These are phyloP conservation scores for Dovyalis caffra DNA, from an alignment of 345 rosid species.

Conservation along the genomic window DNA sequence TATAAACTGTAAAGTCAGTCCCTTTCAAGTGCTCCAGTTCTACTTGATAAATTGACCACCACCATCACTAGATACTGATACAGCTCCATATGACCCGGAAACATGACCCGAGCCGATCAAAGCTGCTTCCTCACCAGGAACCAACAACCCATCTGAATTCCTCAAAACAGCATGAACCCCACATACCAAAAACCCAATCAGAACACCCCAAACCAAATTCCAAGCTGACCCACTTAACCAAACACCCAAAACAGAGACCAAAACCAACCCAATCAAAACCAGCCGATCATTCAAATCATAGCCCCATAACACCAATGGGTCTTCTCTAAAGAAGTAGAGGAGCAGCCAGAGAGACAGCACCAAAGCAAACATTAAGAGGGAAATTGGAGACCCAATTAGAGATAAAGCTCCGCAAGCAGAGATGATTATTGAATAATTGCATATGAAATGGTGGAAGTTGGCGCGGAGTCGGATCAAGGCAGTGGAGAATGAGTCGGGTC, in stretches of 20 bases:
- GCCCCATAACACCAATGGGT: conserved; percentile 37
- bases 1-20: not conserved
- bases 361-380: conserved; percentile 31
- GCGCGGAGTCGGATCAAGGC: conserved; percentile 23
- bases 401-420: conserved; percentile 29
- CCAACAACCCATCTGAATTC: conserved; percentile 31
- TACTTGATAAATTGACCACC: conserved; percentile 15
- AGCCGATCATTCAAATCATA: conserved; percentile 28
- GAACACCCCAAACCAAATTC: conserved; percentile 28
- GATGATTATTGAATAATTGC: conserved; percentile 45
- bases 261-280: conserved; percentile 26
- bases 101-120: conserved; percentile 24
- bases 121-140: conserved; percentile 28
- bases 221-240: conserved; percentile 32
- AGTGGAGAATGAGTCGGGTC: conserved; percentile 26
- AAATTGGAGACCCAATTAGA: conserved; percentile 27
- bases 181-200: conserved; percentile 25
- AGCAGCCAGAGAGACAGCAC: conserved; percentile 38
- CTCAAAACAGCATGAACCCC: conserved; percentile 33
- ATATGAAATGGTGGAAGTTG: conserved; percentile 34
- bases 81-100: conserved; percentile 7
- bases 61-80: not conserved
- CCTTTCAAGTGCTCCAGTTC: not conserved
- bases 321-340: conserved; percentile 40
- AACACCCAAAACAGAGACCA: conserved; percentile 30